Evolutionary conservation across 805 yeast genomes (phyloP).

Genomic region (Pichia exigua): DNA sequence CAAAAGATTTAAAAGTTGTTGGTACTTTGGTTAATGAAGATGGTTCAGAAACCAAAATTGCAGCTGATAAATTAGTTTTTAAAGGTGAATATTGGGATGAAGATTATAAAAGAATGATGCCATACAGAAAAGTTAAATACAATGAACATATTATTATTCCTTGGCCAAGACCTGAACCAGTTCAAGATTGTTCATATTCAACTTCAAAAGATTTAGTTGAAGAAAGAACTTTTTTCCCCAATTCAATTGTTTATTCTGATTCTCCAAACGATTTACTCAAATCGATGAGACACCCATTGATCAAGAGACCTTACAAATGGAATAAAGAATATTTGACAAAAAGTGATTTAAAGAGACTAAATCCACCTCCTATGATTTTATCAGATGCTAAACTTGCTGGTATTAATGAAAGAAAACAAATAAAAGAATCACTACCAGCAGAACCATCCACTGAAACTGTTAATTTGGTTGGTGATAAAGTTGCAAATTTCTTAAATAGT

Average conservation of each 20-base stretch:
- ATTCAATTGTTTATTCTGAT: conserved; percentile 56
- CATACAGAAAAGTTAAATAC: conserved; percentile 67
- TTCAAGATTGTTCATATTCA: conserved; percentile 49
- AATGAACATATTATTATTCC: conserved; percentile 69
- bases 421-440: conserved; percentile 37
- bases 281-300: conserved; percentile 70
- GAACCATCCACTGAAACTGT: conserved; percentile 36
- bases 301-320: conserved; percentile 50
- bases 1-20: conserved; percentile 61
- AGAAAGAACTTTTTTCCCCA: conserved; percentile 69
- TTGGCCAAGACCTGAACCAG: conserved; percentile 72
- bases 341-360: conserved; percentile 52
- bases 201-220: conserved; percentile 51
- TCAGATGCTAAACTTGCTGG: conserved; percentile 54
- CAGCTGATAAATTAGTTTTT: conserved; percentile 65
- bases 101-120: conserved; percentile 63
- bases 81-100: conserved; percentile 68
- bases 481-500: conserved; percentile 29
- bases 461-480: conserved; percentile 36
- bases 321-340: conserved; percentile 47
- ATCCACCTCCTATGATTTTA: conserved; percentile 73
- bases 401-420: conserved; percentile 43
- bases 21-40: conserved; percentile 65
- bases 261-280: conserved; percentile 54
- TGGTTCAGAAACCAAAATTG: conserved; percentile 61